A percentile compares a stretch with the other conserved stretches of the same genome.
phyloP scores from a whole-genome alignment of 2,329 filamentous ascomycete genomes.

The Pseudopithomyces maydicus region DNA sequence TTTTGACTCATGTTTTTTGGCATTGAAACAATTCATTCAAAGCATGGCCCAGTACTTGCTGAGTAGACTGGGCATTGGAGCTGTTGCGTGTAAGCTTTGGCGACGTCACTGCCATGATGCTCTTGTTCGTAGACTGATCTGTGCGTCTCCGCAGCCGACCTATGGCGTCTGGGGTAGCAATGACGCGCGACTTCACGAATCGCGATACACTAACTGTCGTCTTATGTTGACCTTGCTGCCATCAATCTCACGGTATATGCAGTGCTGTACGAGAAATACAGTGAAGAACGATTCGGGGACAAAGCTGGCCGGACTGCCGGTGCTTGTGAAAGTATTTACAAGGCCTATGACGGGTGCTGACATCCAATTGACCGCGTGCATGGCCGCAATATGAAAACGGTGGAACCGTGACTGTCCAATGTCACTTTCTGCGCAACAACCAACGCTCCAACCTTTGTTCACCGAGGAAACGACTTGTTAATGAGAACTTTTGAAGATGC shows the following conservation, averaged over 20 bases:
- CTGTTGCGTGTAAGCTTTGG: not conserved
- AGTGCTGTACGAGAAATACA: not conserved
- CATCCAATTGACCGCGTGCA: not conserved
- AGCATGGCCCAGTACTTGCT: not conserved
- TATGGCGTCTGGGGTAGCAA: slow-evolving; percentile 4
- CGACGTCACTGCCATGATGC: not conserved
- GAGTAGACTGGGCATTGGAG: not conserved
- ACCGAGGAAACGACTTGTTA: not conserved
- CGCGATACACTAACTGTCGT: not conserved
- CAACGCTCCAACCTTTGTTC: not conserved
- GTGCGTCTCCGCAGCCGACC: slow-evolving; percentile 6
- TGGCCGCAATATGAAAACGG: slow-evolving; percentile 7
- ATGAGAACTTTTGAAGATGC: slow-evolving; percentile 35
- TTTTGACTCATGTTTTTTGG: too few species aligned
- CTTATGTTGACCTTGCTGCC: not conserved
- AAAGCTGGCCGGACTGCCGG: not conserved
- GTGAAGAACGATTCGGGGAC: not conserved
- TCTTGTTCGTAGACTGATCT: slow-evolving; percentile 1
- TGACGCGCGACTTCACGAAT: not conserved
- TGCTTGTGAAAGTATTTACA: slow-evolving; percentile 13
- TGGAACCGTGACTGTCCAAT: slow-evolving; percentile 1
- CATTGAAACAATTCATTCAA: not conserved
- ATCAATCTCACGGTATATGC: not conserved
- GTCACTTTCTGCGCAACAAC: slow-evolving; percentile 2
- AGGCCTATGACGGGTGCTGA: slow-evolving; percentile 7